Evolutionary conservation across 139 green algal genomes (phyloP), one percentile per base, ranked within the genome.

Genomic region (Nannochloris sp.): DNA sequence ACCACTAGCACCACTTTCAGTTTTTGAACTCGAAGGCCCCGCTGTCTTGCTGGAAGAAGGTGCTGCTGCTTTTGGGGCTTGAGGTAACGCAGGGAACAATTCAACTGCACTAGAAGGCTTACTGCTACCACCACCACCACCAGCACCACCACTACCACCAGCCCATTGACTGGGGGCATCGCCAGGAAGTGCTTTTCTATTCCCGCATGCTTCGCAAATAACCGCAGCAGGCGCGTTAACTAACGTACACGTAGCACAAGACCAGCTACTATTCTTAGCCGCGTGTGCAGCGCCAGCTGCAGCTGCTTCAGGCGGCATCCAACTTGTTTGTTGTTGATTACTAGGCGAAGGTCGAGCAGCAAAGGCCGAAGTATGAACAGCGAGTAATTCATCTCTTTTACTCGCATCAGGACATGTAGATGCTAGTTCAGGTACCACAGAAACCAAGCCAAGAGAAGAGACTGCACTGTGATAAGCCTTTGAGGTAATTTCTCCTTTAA

Each of bases 231-330:
- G 77, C 14, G 71, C 73, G 34, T 88, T 88, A 46, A 77, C 33
- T 23, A 85, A 72, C 15, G 76, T 85, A 64, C 83, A 88, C 0
- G 44, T n/a, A 14, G 45, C 39, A 67, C 83, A 88, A 3, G 47
- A 25, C 83, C 78, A 88, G 44, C 70, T 76, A 60, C 55, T 67
- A 45, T 70, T 48, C 15, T 33, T 30, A 32, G 56, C 61, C 0
- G 81, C 84, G 2, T 81, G 67, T 12, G 59, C 57, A 9, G 72
- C 78, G 3, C 76, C 78, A 32, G 75, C 78, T 14, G 71, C 61
- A 0, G 83, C 85, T 1, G 76, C 86, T 67, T 91, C 84, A 7
- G 85, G 85, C 0, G 84, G 85, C 60, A 91, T 74, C 84, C 79
- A 86, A 38, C 33, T 36, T 25, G 77, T 74, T 29, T 51, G 63